A percentile compares a stretch with the other conserved stretches of the same genome.
Conservation (phyloP, 2,329 filamentous ascomycete genomes). For the Xylogone sp. region DNA sequence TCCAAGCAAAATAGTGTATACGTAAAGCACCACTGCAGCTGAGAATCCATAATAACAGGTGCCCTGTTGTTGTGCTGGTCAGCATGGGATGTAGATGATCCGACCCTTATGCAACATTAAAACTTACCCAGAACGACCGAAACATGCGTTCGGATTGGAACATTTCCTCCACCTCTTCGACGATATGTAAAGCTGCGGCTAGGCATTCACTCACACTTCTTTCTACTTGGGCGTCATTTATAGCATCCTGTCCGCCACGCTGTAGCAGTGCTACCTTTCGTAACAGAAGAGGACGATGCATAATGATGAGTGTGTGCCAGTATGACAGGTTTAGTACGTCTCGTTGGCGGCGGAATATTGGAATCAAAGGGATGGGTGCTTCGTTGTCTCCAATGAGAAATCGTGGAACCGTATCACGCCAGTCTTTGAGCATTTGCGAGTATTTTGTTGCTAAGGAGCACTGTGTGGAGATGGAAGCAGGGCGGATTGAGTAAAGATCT, state of each 20-base stretch:
- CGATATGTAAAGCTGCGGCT: slow-evolving; percentile 35
- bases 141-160: slow-evolving; percentile 32
- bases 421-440: slow-evolving; percentile 36
- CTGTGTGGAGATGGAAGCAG: slow-evolving; percentile 24
- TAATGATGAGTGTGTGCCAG: slow-evolving; percentile 53
- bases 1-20: slow-evolving; percentile 37
- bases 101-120: background rate
- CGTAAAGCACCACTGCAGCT: slow-evolving; percentile 40
- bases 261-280: slow-evolving; percentile 29
- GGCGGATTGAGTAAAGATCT: slow-evolving; percentile 38
- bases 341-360: slow-evolving; percentile 43
- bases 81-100: background rate
- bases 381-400: slow-evolving; percentile 38
- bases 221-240: slow-evolving; percentile 15
- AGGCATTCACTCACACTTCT: slow-evolving; percentile 31
- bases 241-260: slow-evolving; percentile 24
- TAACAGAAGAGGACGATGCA: slow-evolving; percentile 51
- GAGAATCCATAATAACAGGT: slow-evolving; percentile 41
- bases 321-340: slow-evolving; percentile 50
- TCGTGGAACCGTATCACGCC: slow-evolving; percentile 40
- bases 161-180: slow-evolving; percentile 35
- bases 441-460: slow-evolving; percentile 37
- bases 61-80: slow-evolving; percentile 19
- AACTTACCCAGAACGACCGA: slow-evolving; percentile 32
- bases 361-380: slow-evolving; percentile 40